These are phyloP conservation scores for Phalaenopsis aphrodite DNA, from an alignment of 106 monocot species.

Conservation along the genomic window DNA sequence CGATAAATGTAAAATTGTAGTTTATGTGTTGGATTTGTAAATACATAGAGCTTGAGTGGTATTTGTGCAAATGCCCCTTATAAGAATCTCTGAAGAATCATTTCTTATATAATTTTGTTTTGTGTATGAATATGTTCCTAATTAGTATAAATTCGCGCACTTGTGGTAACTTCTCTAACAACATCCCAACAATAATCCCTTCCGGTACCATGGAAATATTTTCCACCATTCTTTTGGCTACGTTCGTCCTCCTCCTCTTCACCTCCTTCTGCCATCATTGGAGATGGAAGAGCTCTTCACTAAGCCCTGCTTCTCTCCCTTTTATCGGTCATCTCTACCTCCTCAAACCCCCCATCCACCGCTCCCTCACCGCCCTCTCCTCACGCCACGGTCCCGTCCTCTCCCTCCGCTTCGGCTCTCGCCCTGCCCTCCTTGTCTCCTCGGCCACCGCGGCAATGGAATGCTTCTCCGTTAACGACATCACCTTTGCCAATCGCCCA, in stretches of 20 bases:
- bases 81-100: no score
- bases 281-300: neutral
- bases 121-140: no score
- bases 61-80: no score
- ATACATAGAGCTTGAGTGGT: no score
- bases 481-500: constrained; percentile 49
- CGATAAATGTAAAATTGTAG: no score
- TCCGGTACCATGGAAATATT: no score
- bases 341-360: constrained; percentile 36
- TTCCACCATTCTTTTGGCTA: neutral
- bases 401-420: constrained; percentile 43
- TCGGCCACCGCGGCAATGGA: constrained; percentile 28
- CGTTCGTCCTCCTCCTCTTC: neutral
- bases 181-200: no score
- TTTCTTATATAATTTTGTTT: no score
- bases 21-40: no score
- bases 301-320: neutral
- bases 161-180: no score
- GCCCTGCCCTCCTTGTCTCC: constrained; percentile 38
- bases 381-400: constrained; percentile 26
- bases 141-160: no score
- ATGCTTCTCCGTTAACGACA: constrained; percentile 43
- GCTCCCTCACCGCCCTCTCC: constrained; percentile 22
- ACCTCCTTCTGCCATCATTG: neutral
- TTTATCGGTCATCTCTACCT: constrained; percentile 53